Evolutionary conservation across 208 protist genomes (phyloP).

Genomic region (Novymonas esmeraldas): DNA sequence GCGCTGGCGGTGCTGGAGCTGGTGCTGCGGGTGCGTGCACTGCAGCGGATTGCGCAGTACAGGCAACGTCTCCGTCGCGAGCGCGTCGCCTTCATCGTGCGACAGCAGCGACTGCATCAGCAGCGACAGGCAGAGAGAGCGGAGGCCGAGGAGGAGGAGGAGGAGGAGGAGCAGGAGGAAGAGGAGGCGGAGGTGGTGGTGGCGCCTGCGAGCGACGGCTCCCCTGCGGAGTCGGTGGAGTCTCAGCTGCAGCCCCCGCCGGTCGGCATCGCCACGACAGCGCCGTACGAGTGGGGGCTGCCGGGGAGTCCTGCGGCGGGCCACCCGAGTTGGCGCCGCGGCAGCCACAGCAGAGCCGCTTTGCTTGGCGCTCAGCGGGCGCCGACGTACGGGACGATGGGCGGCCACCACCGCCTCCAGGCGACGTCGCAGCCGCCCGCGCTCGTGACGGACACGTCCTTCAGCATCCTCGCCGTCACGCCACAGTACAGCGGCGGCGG

Average conservation of each 20-base stretch:
- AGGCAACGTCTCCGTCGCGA: constrained; percentile 10
- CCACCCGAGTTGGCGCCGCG: not conserved
- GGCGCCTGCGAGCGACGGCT: not conserved
- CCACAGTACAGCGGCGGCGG: not conserved
- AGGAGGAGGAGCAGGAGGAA: not conserved
- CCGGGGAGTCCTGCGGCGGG: constrained; percentile 1
- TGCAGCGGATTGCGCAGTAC: constrained; percentile 35
- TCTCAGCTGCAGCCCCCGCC: not conserved
- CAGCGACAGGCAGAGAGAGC: not conserved
- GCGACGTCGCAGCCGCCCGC: not conserved
- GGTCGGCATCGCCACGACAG: not conserved
- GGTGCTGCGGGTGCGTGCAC: constrained; percentile 32
- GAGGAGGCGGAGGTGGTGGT: no score
- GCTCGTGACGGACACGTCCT: constrained; percentile 12
- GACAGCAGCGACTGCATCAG: not conserved
- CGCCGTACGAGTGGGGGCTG: constrained; percentile 24
- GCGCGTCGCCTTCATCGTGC: constrained; percentile 5
- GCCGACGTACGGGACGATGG: constrained; percentile 16
- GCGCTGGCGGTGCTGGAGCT: constrained; percentile 40
- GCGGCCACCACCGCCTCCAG: not conserved
- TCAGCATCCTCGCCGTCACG: constrained; percentile 8
- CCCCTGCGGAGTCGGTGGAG: not conserved
- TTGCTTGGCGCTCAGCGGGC: no score
- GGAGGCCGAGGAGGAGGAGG: not conserved
- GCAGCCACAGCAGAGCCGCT: no score